Percentiles rank a stretch among this genome's conserved stretches.
These are phyloP conservation scores for Musa balbisiana DNA, from an alignment of 202 grass and related monocot genomes.

Conservation along the genomic window DNA sequence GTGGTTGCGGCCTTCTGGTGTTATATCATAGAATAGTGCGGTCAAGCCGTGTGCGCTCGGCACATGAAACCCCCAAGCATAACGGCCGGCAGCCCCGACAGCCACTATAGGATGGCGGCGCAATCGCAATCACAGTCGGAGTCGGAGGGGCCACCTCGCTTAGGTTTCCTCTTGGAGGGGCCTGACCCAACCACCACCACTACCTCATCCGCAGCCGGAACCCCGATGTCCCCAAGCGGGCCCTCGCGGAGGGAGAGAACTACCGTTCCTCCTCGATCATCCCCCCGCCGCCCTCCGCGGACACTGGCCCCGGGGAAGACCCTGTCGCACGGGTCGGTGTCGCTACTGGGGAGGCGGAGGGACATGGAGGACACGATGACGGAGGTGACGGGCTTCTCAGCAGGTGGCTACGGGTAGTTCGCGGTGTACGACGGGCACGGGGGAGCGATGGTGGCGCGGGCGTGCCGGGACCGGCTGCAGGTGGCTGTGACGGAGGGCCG, in stretches of 20 bases:
- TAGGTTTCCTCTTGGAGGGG: conserved; percentile 20
- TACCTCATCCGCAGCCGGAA: not conserved
- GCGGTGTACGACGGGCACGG: conserved; percentile 80
- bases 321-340: conserved; percentile 4
- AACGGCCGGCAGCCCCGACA: too few species aligned
- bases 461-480: conserved; percentile 58
- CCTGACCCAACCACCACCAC: conserved; percentile 20
- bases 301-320: not conserved
- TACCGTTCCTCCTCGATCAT: not conserved
- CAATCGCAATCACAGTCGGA: too few species aligned
- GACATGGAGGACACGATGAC: conserved; percentile 71
- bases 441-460: conserved; percentile 50
- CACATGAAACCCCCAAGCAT: too few species aligned
- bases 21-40: too few species aligned
- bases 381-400: not conserved
- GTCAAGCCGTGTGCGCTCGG: too few species aligned
- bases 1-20: too few species aligned
- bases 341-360: conserved; percentile 32
- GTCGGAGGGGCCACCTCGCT: too few species aligned
- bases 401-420: conserved; percentile 38
- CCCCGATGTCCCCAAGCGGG: not conserved
- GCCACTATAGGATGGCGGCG: too few species aligned
- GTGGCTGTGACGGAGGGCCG: conserved; percentile 34
- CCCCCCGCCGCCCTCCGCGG: not conserved
- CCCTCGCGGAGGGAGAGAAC: not conserved